Base-by-base conservation (phyloP, 805 yeast species). In the Wickerhamiella nectarea region DNA sequence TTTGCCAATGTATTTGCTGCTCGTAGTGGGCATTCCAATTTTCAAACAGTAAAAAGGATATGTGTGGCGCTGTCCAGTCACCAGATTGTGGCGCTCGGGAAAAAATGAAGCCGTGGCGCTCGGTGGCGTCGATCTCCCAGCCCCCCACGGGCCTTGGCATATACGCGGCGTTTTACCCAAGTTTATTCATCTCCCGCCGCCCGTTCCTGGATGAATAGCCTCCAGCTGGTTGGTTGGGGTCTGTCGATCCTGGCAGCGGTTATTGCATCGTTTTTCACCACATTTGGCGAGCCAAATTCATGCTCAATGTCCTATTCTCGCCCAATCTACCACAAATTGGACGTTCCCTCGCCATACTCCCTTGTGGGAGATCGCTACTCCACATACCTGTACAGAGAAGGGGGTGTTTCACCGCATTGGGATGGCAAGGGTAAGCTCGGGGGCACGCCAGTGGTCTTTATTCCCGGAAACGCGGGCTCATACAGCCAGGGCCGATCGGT, bases 401-500 rank as follows among this genome's bases (percentile, higher is more conserved):
- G 83, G 49, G 80, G 76, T 12, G 43, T 52, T 1, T 45, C 54
- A 3, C 42, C 43, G 8, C 34, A 41, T 1, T 51, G 39, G 25
- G 41, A 36, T 26, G 38, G 41, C 10, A 44, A 48, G 4, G 47
- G 41, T 4, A 57, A 69, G 4, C 89, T 94, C 0, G 56, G 55
- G 44, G 97, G 97, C 0, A 71, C 82, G 1, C 99, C 99, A 0
- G 86, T 85, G 1, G 64, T 91, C 12, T 91, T 91, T 60, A 80
- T 93, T 34, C 98, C 98, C 0, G 99, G 99, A 0, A 91, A 93
- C 57, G 98, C 98, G 0, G 99, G 99, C 1, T 79, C 93, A 45
- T 86, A 75, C 59, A 74, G 76, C 50, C 99, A 91, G 60, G 94
- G 75, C 8, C 67, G 98, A 42, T 83, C 95, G 1, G 72, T 89